phyloP scores from a whole-genome alignment of 2,329 filamentous ascomycete species.

The Colletotrichum trifolii region DNA sequence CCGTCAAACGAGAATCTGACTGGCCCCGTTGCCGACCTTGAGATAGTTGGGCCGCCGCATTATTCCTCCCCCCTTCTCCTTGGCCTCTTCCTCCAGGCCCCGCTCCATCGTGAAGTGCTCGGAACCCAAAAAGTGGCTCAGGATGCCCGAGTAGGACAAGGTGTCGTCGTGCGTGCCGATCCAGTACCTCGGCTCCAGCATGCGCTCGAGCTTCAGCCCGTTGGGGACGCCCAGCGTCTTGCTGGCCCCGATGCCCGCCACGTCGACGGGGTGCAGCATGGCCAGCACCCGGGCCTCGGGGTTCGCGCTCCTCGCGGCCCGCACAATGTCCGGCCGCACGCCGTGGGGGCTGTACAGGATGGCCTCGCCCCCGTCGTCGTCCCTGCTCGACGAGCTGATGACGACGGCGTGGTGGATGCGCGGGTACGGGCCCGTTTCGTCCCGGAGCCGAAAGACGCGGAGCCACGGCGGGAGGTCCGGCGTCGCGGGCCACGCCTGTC shows the following conservation, averaged over 20 bases:
- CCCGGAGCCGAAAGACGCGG: constrained; percentile 9
- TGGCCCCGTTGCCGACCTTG: constrained; percentile 1
- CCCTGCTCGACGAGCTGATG: background rate
- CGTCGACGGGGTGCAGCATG: constrained; percentile 14
- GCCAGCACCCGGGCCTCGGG: constrained; percentile 1
- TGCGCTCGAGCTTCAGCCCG: constrained; percentile 1
- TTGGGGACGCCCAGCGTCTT: background rate
- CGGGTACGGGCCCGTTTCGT: background rate
- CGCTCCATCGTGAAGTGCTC: background rate
- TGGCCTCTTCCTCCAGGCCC: constrained; percentile 9
- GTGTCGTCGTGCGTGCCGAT: constrained; percentile 1
- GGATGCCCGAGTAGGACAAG: background rate
- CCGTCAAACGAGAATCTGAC: constrained; percentile 1
- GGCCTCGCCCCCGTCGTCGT: background rate
- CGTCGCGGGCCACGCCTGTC: constrained; percentile 8
- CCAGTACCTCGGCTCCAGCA: background rate
- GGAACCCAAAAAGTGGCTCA: background rate
- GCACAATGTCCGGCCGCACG: background rate
- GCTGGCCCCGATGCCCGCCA: background rate
- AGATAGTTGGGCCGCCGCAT: background rate
- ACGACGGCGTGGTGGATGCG: constrained; percentile 9
- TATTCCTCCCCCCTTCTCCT: background rate
- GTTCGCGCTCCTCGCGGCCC: background rate
- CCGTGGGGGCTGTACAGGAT: constrained; percentile 27
- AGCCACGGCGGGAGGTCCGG: constrained; percentile 12